Percentiles rank a stretch among this genome's conserved stretches.
Conservation (phyloP, 768 basidiomycete species). For the Suillus luteus region DNA sequence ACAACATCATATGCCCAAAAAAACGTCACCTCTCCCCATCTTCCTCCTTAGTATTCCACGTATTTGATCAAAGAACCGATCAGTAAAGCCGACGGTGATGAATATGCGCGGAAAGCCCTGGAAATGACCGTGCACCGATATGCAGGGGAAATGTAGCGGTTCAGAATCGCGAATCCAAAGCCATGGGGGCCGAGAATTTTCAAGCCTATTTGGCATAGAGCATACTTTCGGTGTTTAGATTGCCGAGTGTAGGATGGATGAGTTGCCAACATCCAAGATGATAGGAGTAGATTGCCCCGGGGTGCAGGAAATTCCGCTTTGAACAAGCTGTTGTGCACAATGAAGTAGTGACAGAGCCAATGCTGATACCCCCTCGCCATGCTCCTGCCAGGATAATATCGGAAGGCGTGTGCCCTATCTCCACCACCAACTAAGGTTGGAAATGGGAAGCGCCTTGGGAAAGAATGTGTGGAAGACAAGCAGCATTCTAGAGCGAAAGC, state of each 20-base stretch:
- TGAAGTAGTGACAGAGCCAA: conserved; percentile 57
- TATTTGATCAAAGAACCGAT: conserved; percentile 57
- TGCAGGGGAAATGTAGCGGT: conserved; percentile 62
- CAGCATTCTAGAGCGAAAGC: conserved; percentile 74
- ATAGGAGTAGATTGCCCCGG: conserved; percentile 52
- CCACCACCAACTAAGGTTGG: conserved; percentile 70
- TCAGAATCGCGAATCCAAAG: conserved; percentile 44
- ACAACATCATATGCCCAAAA: conserved; percentile 49
- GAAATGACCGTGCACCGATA: conserved; percentile 47
- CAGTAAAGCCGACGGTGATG: conserved; percentile 57
- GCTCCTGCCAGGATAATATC: conserved; percentile 73
- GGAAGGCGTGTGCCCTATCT: conserved; percentile 54
- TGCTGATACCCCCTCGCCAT: conserved; percentile 67
- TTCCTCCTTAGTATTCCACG: conserved; percentile 41
- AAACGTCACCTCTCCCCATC: conserved; percentile 45
- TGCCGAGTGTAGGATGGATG: conserved; percentile 37
- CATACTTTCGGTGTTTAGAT: conserved; percentile 15
- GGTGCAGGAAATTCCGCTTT: conserved; percentile 22
- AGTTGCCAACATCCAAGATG: conserved; percentile 51
- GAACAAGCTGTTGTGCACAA: conserved; percentile 50
- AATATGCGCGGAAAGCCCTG: conserved; percentile 62
- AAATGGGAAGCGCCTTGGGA: conserved; percentile 55
- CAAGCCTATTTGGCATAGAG: conserved; percentile 41
- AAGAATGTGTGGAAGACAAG: conserved; percentile 49
- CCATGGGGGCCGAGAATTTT: conserved; percentile 48